Conservation (phyloP, 1,284 basidiomycete species). For the Moniliella sp. region DNA sequence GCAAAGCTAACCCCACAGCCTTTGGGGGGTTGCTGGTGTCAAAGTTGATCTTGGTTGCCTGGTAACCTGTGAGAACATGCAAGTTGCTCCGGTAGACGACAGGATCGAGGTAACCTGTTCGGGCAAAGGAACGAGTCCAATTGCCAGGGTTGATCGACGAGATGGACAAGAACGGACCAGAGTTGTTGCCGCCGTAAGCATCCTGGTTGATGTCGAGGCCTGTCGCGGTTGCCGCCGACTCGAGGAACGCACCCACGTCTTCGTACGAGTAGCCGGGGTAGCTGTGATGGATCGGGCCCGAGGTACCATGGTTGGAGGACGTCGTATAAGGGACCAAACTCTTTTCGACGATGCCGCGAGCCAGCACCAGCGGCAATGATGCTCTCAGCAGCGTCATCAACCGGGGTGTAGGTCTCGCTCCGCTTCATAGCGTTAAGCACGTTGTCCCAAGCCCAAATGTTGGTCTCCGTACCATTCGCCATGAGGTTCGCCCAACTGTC, state of each 20-base stretch:
- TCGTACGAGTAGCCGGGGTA: slow-evolving; percentile 14
- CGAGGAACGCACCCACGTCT: slow-evolving; percentile 10
- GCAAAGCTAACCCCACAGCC: slow-evolving; percentile 15
- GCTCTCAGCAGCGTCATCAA: no score
- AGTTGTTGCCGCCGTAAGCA: slow-evolving; percentile 14
- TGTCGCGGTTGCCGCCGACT: no score
- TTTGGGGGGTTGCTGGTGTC: slow-evolving; percentile 5
- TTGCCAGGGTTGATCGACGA: slow-evolving; percentile 12
- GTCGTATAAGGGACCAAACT: slow-evolving; percentile 5
- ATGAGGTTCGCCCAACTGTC: slow-evolving; percentile 13
- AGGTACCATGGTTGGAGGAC: slow-evolving; percentile 8
- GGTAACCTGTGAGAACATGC: slow-evolving; percentile 17
- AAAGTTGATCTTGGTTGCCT: slow-evolving; percentile 15
- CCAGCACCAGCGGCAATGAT: no score
- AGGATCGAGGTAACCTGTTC: slow-evolving; percentile 21
- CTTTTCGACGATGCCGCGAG: slow-evolving; percentile 6
- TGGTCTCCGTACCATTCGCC: slow-evolving; percentile 9
- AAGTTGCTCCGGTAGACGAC: slow-evolving; percentile 12
- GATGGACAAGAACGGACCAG: slow-evolving; percentile 15
- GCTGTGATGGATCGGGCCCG: slow-evolving; percentile 12
- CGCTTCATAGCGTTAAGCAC: slow-evolving; percentile 14
- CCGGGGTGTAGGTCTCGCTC: slow-evolving; percentile 8
- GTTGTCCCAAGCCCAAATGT: slow-evolving; percentile 10
- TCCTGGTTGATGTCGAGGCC: slow-evolving; percentile 4
- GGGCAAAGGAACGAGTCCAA: slow-evolving; percentile 16